A percentile compares a stretch with the other conserved stretches of the same genome.
Conservation (phyloP, 768 basidiomycete genomes). For the Tylopilus intermedius region DNA sequence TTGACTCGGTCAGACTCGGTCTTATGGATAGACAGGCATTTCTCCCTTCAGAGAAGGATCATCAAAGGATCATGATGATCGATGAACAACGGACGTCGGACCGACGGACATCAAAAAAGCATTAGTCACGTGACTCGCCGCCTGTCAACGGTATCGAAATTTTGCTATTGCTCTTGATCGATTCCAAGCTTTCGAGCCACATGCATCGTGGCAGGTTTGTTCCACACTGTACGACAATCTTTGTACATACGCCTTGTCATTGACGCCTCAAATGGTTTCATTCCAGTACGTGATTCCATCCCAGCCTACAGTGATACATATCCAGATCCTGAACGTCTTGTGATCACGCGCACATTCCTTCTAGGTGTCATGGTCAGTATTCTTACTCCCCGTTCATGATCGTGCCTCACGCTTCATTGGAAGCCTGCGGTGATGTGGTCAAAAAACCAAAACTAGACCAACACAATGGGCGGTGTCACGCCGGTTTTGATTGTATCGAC, state of each 20-base stretch:
- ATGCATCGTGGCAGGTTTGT: neutral
- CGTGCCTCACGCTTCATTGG: neutral
- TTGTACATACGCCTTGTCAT: neutral
- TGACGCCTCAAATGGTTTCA: conserved; percentile 51
- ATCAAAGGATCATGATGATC: too few species aligned
- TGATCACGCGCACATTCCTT: conserved; percentile 7
- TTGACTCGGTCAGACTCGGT: too few species aligned
- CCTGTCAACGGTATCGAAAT: too few species aligned
- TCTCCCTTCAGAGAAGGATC: too few species aligned
- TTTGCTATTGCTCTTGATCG: neutral
- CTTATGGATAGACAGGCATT: too few species aligned
- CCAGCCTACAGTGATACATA: neutral
- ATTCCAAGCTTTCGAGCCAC: neutral
- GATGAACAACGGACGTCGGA: too few species aligned
- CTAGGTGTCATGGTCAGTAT: conserved; percentile 65
- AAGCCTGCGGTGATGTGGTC: conserved; percentile 79
- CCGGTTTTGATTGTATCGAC: conserved; percentile 79
- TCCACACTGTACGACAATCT: neutral
- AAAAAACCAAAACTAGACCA: conserved; percentile 93
- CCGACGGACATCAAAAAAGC: too few species aligned
- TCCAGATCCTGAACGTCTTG: neutral
- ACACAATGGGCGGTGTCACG: conserved; percentile 56
- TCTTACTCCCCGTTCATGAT: neutral
- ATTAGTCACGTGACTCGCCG: too few species aligned
- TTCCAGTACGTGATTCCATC: conserved; percentile 52